Conservation (phyloP, 768 basidiomycete genomes). For the Leucocoprinus sp. region DNA sequence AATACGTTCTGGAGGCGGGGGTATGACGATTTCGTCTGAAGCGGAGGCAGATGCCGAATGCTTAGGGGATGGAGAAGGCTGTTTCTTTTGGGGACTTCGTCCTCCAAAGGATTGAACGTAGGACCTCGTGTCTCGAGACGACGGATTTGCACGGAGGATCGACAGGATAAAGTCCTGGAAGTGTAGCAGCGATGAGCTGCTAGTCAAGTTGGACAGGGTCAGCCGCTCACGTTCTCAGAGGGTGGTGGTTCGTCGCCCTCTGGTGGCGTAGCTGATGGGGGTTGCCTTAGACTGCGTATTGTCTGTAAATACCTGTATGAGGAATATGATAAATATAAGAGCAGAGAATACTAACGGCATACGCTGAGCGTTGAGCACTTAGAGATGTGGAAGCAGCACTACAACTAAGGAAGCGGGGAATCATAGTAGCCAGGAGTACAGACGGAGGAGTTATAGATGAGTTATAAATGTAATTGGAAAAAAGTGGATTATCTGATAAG, state of each 20-base stretch:
- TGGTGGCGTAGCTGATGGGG: constrained; percentile 21
- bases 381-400: constrained; percentile 25
- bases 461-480: constrained; percentile 24
- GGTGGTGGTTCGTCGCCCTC: constrained; percentile 30
- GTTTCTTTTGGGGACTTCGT: constrained; percentile 24
- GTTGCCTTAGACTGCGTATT: constrained; percentile 28
- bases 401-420: constrained; percentile 23
- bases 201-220: constrained; percentile 10
- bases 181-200: constrained; percentile 3
- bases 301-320: constrained; percentile 25
- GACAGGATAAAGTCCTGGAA: constrained; percentile 92
- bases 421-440: constrained; percentile 22
- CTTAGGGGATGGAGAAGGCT: constrained; percentile 13
- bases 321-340: constrained; percentile 7
- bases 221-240: constrained; percentile 42
- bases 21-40: constrained; percentile 19
- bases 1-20: constrained; percentile 20
- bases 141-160: constrained; percentile 88
- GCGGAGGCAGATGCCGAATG: constrained; percentile 17
- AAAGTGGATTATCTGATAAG: constrained; percentile 23
- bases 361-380: constrained; percentile 33
- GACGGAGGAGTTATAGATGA: constrained; percentile 6
- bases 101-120: constrained; percentile 90
- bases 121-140: constrained; percentile 79
- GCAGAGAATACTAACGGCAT: constrained; percentile 37